Conservation (phyloP, 2,329 filamentous ascomycete genomes). For the Tolypocladium guangdongense region DNA sequence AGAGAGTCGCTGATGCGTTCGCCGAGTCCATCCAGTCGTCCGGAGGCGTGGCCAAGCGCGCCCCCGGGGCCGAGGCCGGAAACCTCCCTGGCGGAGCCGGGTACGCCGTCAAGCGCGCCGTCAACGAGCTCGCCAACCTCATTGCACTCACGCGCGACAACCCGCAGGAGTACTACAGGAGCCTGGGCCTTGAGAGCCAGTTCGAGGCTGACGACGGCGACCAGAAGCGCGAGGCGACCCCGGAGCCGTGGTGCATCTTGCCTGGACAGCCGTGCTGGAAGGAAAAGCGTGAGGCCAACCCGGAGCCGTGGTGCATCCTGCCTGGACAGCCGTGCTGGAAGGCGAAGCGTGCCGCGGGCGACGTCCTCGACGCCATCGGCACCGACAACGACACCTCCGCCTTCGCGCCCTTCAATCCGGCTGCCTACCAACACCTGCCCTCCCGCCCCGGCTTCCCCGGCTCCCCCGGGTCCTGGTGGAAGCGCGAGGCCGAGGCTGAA, state of each 20-base stretch:
- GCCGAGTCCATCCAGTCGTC: conserved; percentile 12
- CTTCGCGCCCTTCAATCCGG: conserved; percentile 13
- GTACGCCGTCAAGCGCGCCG: conserved; percentile 25
- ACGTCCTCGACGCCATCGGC: conserved; percentile 19
- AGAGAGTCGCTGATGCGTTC: conserved; percentile 13
- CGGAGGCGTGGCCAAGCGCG: conserved; percentile 15
- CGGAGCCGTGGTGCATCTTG: conserved; percentile 21
- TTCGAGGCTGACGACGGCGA: conserved; percentile 11
- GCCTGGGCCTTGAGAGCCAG: conserved; percentile 16
- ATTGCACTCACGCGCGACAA: conserved; percentile 19
- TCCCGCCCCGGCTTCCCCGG: background rate
- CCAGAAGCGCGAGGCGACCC: conserved; percentile 10
- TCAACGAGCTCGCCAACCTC: conserved; percentile 27
- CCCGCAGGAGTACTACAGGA: conserved; percentile 20
- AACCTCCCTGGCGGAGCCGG: conserved; percentile 24
- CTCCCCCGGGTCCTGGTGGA: conserved; percentile 10
- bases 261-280: conserved; percentile 29
- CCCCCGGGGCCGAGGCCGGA: conserved; percentile 14
- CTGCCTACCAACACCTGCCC: conserved; percentile 15
- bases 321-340: conserved; percentile 23
- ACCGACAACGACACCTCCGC: conserved; percentile 12
- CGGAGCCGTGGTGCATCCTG: background rate
- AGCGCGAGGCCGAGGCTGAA: conserved; percentile 11
- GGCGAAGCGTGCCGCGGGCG: conserved; percentile 24
- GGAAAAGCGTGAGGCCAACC: conserved; percentile 21